These are phyloP conservation scores for Talaromyces thailandensis DNA, from an alignment of 495 filamentous ascomycete genomes.

Conservation along the genomic window DNA sequence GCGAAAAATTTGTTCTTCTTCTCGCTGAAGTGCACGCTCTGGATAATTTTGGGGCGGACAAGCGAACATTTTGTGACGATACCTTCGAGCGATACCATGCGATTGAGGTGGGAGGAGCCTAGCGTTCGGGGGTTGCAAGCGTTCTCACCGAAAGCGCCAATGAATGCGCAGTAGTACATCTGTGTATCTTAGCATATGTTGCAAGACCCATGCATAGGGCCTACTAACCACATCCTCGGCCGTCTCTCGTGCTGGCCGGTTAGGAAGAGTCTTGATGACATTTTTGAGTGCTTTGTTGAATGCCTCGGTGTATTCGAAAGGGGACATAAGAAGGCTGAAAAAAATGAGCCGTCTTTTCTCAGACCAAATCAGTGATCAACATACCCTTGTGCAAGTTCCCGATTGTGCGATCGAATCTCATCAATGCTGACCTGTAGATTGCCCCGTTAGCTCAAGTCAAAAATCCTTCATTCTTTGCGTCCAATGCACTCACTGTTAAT, in stretches of 20 bases:
- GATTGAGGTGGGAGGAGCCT: constrained; percentile 80
- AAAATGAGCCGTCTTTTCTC: constrained; percentile 7
- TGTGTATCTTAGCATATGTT: constrained; percentile 12
- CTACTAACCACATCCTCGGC: constrained; percentile 49
- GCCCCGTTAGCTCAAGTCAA: background rate
- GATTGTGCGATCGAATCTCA: constrained; percentile 83
- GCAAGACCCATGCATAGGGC: background rate
- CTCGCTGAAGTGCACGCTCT: constrained; percentile 95
- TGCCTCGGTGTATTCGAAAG: constrained; percentile 79
- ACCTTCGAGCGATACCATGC: constrained; percentile 93
- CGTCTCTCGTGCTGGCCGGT: constrained; percentile 50
- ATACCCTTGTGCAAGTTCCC: constrained; percentile 78
- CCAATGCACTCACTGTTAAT: constrained; percentile 38
- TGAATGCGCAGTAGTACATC: constrained; percentile 90
- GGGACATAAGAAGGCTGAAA: constrained; percentile 60
- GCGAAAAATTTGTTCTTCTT: constrained; percentile 71
- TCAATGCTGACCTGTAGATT: constrained; percentile 72
- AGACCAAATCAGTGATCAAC: background rate
- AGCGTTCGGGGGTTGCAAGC: constrained; percentile 92
- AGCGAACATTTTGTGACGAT: constrained; percentile 96
- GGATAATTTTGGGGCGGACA: constrained; percentile 91
- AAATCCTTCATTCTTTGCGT: background rate
- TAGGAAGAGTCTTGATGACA: constrained; percentile 67
- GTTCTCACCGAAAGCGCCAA: constrained; percentile 90
- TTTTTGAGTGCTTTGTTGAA: constrained; percentile 87